Percentiles rank a stretch among this genome's conserved stretches.
Evolutionary conservation across 2,329 filamentous ascomycete species (phyloP).

Genomic region (Torrubiellomyces zombiae): DNA sequence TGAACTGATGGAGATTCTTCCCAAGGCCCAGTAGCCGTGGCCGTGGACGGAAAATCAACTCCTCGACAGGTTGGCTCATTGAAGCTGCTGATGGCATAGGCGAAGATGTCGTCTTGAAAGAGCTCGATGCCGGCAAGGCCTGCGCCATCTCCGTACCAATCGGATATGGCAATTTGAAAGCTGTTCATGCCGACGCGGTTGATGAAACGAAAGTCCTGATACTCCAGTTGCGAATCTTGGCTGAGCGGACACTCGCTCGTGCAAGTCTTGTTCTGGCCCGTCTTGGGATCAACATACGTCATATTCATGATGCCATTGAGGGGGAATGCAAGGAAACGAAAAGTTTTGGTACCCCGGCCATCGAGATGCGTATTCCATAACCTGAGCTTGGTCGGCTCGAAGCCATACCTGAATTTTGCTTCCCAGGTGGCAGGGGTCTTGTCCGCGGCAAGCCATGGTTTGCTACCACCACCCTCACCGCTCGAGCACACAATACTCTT

Average conservation of each 20-base stretch:
- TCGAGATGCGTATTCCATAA: conserved; percentile 77
- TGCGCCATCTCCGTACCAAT: conserved; percentile 73
- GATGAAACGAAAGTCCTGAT: conserved; percentile 85
- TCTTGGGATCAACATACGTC: conserved; percentile 66
- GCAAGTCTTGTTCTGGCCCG: conserved; percentile 53
- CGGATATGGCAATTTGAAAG: conserved; percentile 72
- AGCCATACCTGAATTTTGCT: conserved; percentile 68
- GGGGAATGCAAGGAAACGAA: conserved; percentile 70
- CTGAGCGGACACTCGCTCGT: conserved; percentile 76
- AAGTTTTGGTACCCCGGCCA: conserved; percentile 75
- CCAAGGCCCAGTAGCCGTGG: conserved; percentile 64
- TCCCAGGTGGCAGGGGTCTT: conserved; percentile 65
- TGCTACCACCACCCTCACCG: conserved; percentile 50
- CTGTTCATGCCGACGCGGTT: conserved; percentile 74
- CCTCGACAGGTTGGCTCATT: conserved; percentile 75
- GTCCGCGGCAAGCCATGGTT: conserved; percentile 64
- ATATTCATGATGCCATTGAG: conserved; percentile 92
- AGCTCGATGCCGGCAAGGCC: conserved; percentile 77
- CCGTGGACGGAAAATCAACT: conserved; percentile 41
- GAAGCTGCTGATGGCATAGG: conserved; percentile 73
- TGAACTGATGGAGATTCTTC: conserved; percentile 44
- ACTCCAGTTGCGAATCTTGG: conserved; percentile 44
- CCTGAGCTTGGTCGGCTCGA: conserved; percentile 71
- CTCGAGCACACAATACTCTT: conserved; percentile 65
- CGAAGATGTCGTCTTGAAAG: conserved; percentile 68